phyloP scores from a whole-genome alignment of 306 rosid genomes.

The Parietaria judaica region DNA sequence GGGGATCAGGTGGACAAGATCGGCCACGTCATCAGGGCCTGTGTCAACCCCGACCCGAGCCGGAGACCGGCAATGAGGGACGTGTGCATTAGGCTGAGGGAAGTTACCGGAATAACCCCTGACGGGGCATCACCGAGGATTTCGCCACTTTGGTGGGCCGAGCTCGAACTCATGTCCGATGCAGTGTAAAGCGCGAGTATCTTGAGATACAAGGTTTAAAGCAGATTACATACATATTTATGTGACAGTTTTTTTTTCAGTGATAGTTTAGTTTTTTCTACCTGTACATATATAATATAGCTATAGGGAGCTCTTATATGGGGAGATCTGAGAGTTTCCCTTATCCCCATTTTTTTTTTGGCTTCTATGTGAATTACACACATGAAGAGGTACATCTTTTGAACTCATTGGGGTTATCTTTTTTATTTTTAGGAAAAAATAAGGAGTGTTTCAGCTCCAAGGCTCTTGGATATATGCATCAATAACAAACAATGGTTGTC shows the following conservation, averaged over 20 bases:
- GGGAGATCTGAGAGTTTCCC: slow-evolving; percentile 3
- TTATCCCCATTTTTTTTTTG: neutral
- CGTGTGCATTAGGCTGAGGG: slow-evolving; percentile 50
- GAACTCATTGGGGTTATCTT: neutral
- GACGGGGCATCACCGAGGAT: slow-evolving; percentile 71
- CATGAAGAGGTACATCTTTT: neutral
- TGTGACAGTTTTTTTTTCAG: too few species aligned
- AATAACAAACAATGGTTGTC: too few species aligned
- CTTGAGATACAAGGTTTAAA: slow-evolving; percentile 25
- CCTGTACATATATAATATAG: slow-evolving; percentile 46
- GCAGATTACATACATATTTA: neutral
- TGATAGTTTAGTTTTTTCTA: slow-evolving; percentile 10
- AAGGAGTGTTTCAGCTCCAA: too few species aligned
- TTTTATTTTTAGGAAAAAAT: neutral
- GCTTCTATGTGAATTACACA: neutral
- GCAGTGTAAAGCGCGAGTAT: slow-evolving; percentile 32
- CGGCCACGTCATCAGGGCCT: slow-evolving; percentile 42
- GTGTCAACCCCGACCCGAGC: slow-evolving; percentile 39
- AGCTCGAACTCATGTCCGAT: slow-evolving; percentile 75
- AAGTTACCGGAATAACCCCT: slow-evolving; percentile 63
- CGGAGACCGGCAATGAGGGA: slow-evolving; percentile 59
- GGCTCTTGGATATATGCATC: too few species aligned
- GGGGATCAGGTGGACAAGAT: slow-evolving; percentile 55
- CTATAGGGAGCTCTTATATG: slow-evolving; percentile 1
- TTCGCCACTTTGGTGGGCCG: slow-evolving; percentile 99